Percentiles rank a stretch among this genome's conserved stretches.
These are phyloP conservation scores for Ceratocystis diversiconidia DNA, from an alignment of 2,329 filamentous ascomycete species.

Conservation along the genomic window DNA sequence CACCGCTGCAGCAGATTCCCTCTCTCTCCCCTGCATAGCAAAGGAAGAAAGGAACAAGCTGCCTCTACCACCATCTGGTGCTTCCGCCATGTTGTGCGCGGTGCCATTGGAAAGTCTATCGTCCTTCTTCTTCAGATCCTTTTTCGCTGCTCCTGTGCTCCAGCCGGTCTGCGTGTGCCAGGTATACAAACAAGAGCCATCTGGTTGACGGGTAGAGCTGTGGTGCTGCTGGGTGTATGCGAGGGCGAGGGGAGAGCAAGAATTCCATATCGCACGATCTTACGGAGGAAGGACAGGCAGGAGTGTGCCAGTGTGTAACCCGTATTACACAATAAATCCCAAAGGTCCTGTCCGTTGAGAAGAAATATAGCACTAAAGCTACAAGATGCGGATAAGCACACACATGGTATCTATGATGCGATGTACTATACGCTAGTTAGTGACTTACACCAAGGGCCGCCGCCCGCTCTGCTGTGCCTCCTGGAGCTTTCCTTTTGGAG, in stretches of 20 bases:
- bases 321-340: too few species aligned
- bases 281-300: too few species aligned
- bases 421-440: too few species aligned
- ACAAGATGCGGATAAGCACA: too few species aligned
- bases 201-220: not conserved
- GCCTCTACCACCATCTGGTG: not conserved
- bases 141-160: too few species aligned
- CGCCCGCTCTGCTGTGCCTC: not conserved
- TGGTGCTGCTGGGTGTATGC: not conserved
- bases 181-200: not conserved
- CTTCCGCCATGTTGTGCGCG: not conserved
- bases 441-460: too few species aligned
- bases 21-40: not conserved
- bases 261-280: too few species aligned
- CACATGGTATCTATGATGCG: too few species aligned
- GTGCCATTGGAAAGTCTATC: not conserved
- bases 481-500: not conserved
- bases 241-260: not conserved
- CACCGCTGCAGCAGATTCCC: not conserved
- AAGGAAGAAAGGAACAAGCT: conserved; percentile 5
- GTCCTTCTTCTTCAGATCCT: not conserved
- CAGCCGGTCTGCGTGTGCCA: not conserved
- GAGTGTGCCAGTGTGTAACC: too few species aligned
- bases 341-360: too few species aligned
- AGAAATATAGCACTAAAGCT: too few species aligned